Percentiles rank a stretch among this genome's conserved stretches.
phyloP scores from a whole-genome alignment of 2,329 filamentous ascomycete genomes.

The Xylariaceae sp. region DNA sequence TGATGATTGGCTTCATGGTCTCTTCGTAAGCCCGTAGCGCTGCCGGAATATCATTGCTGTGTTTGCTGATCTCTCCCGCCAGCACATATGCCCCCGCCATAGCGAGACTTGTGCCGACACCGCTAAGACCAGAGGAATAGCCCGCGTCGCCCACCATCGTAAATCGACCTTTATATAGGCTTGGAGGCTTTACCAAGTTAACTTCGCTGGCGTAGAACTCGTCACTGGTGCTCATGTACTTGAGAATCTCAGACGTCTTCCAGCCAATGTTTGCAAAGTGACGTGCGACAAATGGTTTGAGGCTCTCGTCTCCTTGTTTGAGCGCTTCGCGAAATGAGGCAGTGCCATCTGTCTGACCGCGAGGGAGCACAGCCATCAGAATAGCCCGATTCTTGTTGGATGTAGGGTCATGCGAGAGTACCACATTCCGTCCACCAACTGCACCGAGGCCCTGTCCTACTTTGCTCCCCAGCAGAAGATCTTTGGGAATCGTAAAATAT shows the following conservation, averaged over 20 bases:
- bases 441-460: conserved; percentile 36
- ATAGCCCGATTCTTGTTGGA: conserved; percentile 30
- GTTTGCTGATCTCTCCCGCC: conserved; percentile 39
- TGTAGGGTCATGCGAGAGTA: conserved; percentile 31
- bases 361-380: conserved; percentile 35
- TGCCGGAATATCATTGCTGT: conserved; percentile 28
- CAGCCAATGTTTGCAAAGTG: conserved; percentile 39
- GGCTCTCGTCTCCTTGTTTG: conserved; percentile 31
- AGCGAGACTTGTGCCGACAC: conserved; percentile 38
- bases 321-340: conserved; percentile 38
- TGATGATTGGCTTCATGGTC: conserved; percentile 34
- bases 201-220: conserved; percentile 40
- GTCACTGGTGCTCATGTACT: conserved; percentile 31
- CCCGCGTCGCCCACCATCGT: conserved; percentile 41
- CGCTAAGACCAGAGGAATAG: conserved; percentile 39
- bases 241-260: conserved; percentile 36
- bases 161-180: conserved; percentile 36
- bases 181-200: conserved; percentile 36
- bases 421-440: conserved; percentile 36
- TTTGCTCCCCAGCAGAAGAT: conserved; percentile 36
- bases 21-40: conserved; percentile 35
- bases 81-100: conserved; percentile 43
- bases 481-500: conserved; percentile 38
- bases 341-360: conserved; percentile 24
- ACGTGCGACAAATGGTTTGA: conserved; percentile 29